phyloP scores from a whole-genome alignment of 108 stramenopile genomes.

The Pinguiococcus pyrenoidosus region DNA sequence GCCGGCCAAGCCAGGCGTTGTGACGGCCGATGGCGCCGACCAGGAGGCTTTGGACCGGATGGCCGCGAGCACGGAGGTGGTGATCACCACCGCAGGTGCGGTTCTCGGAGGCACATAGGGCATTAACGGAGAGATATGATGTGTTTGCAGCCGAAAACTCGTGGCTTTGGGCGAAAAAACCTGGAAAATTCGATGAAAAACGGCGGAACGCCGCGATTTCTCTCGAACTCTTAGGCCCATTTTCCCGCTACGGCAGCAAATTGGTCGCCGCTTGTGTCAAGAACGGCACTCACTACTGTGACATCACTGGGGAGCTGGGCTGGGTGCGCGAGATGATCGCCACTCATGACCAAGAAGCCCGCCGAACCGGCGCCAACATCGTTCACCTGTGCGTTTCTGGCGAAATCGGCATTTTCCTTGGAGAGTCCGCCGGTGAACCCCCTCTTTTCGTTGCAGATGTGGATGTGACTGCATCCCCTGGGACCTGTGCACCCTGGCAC shows the following conservation, averaged over 20 bases:
- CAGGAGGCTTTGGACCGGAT: slow-evolving; percentile 43
- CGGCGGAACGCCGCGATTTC: too few species aligned
- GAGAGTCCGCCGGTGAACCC: too few species aligned
- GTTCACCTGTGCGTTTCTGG: slow-evolving; percentile 54
- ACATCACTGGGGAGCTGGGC: slow-evolving; percentile 76
- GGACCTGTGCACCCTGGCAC: slow-evolving; percentile 45
- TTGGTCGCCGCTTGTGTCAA: slow-evolving; percentile 63
- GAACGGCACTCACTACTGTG: slow-evolving; percentile 64
- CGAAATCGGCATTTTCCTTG: too few species aligned
- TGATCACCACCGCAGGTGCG: slow-evolving; percentile 62
- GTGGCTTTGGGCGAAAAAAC: too few species aligned
- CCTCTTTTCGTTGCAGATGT: too few species aligned
- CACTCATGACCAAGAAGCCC: slow-evolving; percentile 39
- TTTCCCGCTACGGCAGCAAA: slow-evolving; percentile 47
- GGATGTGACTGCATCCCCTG: slow-evolving; percentile 78
- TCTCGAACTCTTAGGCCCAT: too few species aligned
- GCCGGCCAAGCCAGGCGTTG: neutral
- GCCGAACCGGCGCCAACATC: slow-evolving; percentile 49
- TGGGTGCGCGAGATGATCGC: slow-evolving; percentile 63
- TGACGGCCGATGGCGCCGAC: slow-evolving; percentile 30
- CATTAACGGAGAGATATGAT: neutral
- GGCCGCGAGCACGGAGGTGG: slow-evolving; percentile 51
- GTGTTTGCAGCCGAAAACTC: too few species aligned
- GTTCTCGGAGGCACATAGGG: neutral
- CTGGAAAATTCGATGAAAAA: too few species aligned